phyloP scores from a whole-genome alignment of 805 yeast species.

The Candida pseudofarinosa region DNA sequence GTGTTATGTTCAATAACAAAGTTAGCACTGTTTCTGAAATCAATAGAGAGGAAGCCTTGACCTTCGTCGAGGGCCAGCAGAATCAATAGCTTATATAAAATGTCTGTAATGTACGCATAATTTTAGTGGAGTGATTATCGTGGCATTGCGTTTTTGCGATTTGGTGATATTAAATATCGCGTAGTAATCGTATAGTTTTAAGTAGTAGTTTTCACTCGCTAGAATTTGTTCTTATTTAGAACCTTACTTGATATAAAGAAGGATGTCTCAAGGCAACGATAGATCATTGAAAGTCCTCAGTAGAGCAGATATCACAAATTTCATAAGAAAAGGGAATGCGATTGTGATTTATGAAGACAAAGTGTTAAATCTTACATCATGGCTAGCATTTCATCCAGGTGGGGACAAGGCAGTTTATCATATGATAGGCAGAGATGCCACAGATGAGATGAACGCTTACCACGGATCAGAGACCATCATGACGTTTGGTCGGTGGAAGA shows the following conservation, averaged over 20 bases:
- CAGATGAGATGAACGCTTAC: constrained; percentile 86
- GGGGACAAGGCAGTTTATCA: constrained; percentile 83
- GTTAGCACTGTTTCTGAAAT: constrained; percentile 76
- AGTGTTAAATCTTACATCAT: constrained; percentile 62
- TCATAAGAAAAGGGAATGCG: constrained; percentile 64
- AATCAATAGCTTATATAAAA: constrained; percentile 8
- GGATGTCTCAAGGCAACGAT: not conserved
- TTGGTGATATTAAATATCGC: not conserved
- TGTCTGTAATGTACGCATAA: not conserved
- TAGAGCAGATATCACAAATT: constrained; percentile 43
- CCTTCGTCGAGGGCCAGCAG: constrained; percentile 74
- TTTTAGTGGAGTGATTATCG: not conserved
- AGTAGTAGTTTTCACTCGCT: not conserved
- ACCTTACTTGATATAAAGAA: not conserved
- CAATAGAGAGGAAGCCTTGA: constrained; percentile 65
- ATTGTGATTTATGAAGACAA: constrained; percentile 60
- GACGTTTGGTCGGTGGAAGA: constrained; percentile 51
- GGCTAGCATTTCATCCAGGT: constrained; percentile 82
- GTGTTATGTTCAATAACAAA: constrained; percentile 79
- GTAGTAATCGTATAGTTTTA: not conserved
- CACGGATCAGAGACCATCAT: constrained; percentile 58
- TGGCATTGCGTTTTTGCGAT: not conserved
- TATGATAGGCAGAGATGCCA: constrained; percentile 85
- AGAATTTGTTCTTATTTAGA: not conserved
- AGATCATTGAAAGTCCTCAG: constrained; percentile 12